Base-by-base conservation (phyloP, 2,329 filamentous ascomycete species). In the Aureobasidium musti region DNA sequence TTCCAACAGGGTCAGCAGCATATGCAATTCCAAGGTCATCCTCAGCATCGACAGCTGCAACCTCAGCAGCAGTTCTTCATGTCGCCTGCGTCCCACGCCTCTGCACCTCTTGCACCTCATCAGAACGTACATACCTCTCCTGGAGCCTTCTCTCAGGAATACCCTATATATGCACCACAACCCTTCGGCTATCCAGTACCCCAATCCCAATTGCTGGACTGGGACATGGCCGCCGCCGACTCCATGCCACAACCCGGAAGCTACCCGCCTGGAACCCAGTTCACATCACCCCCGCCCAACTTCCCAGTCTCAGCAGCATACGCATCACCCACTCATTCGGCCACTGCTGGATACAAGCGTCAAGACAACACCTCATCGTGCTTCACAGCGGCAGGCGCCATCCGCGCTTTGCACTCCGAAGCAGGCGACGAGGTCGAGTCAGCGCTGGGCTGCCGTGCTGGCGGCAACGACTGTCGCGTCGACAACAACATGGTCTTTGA, bases 381-480 rank as follows among this genome's bases (percentile, higher is more conserved):
- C 63, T 71, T 79, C 21, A 75, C 78, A 67, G 80, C 80, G 21
- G 76, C 80, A 13, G 78, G 80, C 56, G 79, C 82, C 49, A 81
- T 83, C 35, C 77, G 79, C 17, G 77, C 73, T 7, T 80, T 82
- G 76, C 75, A 78, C 37, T 74, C 75, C 3, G 75, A 77, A 14
- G 73, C 77, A 26, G 77, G 75, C 0, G 70, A 75, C 7, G 74
- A 77, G 17, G 68, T 82, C 7, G 78, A 79, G 47, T 70, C 71
- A 19, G 78, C 80, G 10, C 71, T 82, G 5, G 79, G 79, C 26
- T 82, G 79, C 35, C 71, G 68, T 6, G 70, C 74, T 30, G 74
- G 72, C 10, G 74, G 75, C 64, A 37, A 49, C 1, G 76, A 81
- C 45, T 82, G 78, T 64, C 74, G 78, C 26, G 78, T 82, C n/a